Percentiles rank a stretch among this genome's conserved stretches.
These are phyloP conservation scores for Drechslerella coelobrocha DNA, from an alignment of 2,329 filamentous ascomycete genomes.

Conservation along the genomic window DNA sequence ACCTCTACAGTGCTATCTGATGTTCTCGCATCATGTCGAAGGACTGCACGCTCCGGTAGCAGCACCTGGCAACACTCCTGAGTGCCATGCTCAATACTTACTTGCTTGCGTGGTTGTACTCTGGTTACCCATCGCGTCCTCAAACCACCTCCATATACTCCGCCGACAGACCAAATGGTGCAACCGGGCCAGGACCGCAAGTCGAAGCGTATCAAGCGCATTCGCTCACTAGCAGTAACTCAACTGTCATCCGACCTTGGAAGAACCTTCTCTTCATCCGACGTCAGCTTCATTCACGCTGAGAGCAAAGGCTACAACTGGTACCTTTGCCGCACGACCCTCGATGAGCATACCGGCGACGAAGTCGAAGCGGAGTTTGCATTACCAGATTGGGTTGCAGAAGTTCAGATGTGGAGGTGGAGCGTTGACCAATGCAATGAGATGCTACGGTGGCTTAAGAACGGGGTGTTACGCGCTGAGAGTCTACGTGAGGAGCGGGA, in stretches of 20 bases:
- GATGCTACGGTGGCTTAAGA: constrained; percentile 17
- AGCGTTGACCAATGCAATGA: constrained; percentile 5
- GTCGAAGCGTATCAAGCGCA: constrained; percentile 15
- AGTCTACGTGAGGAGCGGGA: not conserved
- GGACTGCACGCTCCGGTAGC: too few species aligned
- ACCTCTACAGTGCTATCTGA: too few species aligned
- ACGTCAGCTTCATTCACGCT: constrained; percentile 11
- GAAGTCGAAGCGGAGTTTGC: constrained; percentile 8
- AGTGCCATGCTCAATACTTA: too few species aligned
- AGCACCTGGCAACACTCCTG: too few species aligned
- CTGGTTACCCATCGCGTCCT: not conserved
- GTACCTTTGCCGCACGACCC: constrained; percentile 4
- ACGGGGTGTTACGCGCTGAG: constrained; percentile 26
- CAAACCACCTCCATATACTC: not conserved
- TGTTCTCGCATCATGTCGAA: too few species aligned
- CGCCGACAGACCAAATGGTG: not conserved
- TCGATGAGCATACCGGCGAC: not conserved
- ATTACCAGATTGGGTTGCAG: constrained; percentile 20
- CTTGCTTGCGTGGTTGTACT: too few species aligned
- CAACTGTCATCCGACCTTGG: constrained; percentile 7
- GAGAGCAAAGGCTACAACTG: constrained; percentile 24
- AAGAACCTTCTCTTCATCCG: not conserved
- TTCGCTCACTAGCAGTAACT: constrained; percentile 5
- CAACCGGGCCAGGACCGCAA: not conserved
- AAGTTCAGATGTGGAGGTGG: constrained; percentile 31